Evolutionary conservation across 768 basidiomycete species (phyloP).

Genomic region (Pleurotus platypus): DNA sequence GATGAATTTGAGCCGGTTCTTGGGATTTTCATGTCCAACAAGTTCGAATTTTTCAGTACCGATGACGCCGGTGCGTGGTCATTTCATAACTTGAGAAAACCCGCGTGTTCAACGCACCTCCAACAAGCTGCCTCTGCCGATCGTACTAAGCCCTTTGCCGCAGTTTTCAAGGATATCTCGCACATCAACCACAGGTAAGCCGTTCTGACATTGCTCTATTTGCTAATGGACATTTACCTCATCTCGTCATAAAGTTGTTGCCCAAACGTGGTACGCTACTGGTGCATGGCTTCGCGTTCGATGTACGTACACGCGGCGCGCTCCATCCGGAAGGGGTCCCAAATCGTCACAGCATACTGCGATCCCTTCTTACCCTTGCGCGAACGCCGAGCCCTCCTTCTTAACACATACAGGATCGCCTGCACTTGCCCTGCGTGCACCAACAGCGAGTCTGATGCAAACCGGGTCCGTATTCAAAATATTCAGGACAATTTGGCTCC

Average conservation of each 20-base stretch:
- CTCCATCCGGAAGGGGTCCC: background rate
- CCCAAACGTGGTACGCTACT: background rate
- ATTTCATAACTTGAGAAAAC: no score
- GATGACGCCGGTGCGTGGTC: no score
- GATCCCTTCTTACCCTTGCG: background rate
- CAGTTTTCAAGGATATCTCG: conserved; percentile 8
- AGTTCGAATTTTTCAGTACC: no score
- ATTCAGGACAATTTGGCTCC: background rate
- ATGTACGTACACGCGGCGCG: background rate
- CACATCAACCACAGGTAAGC: background rate
- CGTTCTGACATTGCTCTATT: background rate
- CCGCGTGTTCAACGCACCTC: no score
- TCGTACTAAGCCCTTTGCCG: background rate
- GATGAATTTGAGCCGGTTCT: no score
- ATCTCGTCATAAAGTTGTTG: background rate
- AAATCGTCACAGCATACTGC: background rate
- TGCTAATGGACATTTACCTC: background rate
- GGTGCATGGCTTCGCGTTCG: background rate
- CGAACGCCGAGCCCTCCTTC: background rate
- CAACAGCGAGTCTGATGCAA: background rate
- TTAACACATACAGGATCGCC: background rate
- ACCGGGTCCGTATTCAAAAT: background rate
- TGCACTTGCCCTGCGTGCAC: background rate
- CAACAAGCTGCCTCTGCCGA: no score
- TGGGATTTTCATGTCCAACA: no score